A percentile compares a stretch with the other conserved stretches of the same genome.
Conservation (phyloP, 768 basidiomycete species). For the Mrakia gelida region DNA sequence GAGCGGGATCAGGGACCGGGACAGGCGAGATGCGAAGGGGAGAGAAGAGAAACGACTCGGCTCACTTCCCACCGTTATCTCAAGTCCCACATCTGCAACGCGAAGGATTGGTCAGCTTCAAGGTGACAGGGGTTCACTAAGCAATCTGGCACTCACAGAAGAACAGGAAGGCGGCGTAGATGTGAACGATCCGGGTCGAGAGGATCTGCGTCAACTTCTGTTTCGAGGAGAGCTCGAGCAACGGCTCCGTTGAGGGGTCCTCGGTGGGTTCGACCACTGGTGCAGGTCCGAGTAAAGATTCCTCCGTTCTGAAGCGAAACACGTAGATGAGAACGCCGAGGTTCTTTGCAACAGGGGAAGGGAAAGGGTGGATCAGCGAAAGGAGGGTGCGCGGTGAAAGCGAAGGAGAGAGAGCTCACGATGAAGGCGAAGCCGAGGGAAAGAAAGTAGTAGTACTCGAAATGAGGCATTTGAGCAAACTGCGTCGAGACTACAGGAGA, state of each 20-base stretch:
- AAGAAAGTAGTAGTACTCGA: slow-evolving; percentile 73
- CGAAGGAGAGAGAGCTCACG: slow-evolving; percentile 38
- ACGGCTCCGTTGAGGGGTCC: not conserved
- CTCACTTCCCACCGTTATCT: slow-evolving; percentile 46
- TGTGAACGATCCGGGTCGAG: slow-evolving; percentile 37
- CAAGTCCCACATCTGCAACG: slow-evolving; percentile 42
- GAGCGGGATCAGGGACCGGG: no score
- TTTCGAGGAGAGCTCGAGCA: slow-evolving; percentile 5
- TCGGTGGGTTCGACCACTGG: not conserved
- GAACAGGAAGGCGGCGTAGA: slow-evolving; percentile 41
- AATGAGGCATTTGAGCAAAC: slow-evolving; percentile 60
- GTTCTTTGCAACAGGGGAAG: slow-evolving; percentile 37
- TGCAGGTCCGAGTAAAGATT: slow-evolving; percentile 40
- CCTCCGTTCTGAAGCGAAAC: slow-evolving; percentile 66
- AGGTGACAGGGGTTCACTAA: no score
- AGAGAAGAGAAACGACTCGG: no score
- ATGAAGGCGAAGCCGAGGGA: slow-evolving; percentile 61
- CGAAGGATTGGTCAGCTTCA: not conserved
- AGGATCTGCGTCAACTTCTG: slow-evolving; percentile 42
- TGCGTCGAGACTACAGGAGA: slow-evolving; percentile 52
- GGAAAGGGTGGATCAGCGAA: not conserved
- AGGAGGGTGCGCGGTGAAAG: not conserved
- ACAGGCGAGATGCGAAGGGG: no score
- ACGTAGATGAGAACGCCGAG: slow-evolving; percentile 53
- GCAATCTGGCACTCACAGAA: not conserved